Evolutionary conservation across 352 stramenopile genomes (phyloP), one percentile per base, ranked within the genome.

Genomic region (Phytophthora agathidicida): DNA sequence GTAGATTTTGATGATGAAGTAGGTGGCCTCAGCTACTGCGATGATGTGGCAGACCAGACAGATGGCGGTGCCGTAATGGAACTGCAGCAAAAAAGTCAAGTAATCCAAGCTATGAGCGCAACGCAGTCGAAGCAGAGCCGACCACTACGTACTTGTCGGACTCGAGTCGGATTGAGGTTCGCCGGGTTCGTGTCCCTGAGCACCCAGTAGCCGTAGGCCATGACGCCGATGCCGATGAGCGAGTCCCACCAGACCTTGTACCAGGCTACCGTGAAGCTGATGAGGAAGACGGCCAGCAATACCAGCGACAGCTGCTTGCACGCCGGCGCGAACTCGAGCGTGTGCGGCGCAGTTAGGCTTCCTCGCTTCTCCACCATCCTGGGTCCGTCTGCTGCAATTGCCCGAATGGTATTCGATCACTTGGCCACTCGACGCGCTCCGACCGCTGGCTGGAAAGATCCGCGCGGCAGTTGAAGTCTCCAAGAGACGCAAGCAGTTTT

Each of bases 161-260:
- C 52, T 36, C 64, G 60, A 49, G 24, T 39, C 23, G 67, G 53
- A 46, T 82, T 73, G 35, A 85, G 76, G 48, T 80, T 53, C 41
- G 73, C 65, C 14, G 48, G 60, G 48, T 80, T 83, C 23, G 69
- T 72, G 57, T 88, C 65, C 30, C 45, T 65, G 7, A 93, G 69
- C 26, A 50, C 57, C 60, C 80, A 88, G 56, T 86, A 90, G 23
- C 81, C 84, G 20, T 67, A 73, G 13, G 42, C 36, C 20, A 71
- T 75, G 20, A 89, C 75, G 9, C 61, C 17, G 3, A 93, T 28
- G 4, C 73, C 76, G 35, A 91, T 79, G 58, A 88, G 55, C 30
- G 79, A 82, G 65, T 93, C 83, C 83, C 83, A 93, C 80, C 79
- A 93, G 28, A 93, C 80, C 33, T 71, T 68, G 68, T 90, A 91